Evolutionary conservation across 192 early-diverging fungal genomes (phyloP).

Genomic region (Blastocladiella britannica): DNA sequence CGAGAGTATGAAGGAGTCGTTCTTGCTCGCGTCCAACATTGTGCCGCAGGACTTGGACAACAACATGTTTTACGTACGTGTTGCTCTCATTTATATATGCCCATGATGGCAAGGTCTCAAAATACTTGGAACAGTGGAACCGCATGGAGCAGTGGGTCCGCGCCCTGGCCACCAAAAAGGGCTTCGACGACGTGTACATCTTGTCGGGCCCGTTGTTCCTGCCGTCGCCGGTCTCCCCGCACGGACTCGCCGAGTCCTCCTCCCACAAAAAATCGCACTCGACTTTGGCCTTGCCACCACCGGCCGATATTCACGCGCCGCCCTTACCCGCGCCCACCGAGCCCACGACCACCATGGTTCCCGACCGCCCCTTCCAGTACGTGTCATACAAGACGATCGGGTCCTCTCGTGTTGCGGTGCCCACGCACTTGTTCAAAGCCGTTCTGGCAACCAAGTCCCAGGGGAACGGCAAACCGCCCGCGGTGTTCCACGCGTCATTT

Average conservation of each 20-base stretch:
- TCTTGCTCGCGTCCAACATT: constrained; percentile 50
- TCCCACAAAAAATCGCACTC: background rate
- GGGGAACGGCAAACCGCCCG: constrained; percentile 18
- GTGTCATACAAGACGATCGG: constrained; percentile 80
- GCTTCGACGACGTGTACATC: constrained; percentile 65
- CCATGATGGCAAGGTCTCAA: too few species aligned
- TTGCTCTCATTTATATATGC: too few species aligned
- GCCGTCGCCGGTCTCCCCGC: constrained; percentile 38
- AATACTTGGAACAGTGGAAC: too few species aligned
- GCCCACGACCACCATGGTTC: background rate
- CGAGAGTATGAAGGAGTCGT: constrained; percentile 65
- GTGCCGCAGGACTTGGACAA: constrained; percentile 33
- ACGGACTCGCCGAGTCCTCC: constrained; percentile 23
- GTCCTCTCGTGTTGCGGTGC: constrained; percentile 61
- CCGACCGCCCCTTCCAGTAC: constrained; percentile 10
- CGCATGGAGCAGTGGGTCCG: background rate
- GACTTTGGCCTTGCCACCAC: background rate
- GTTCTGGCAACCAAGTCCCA: constrained; percentile 40
- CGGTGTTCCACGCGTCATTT: constrained; percentile 41
- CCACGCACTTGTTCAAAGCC: constrained; percentile 87
- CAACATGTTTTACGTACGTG: constrained; percentile 5
- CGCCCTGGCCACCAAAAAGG: constrained; percentile 8
- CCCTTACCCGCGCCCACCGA: background rate
- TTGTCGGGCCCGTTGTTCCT: constrained; percentile 74
- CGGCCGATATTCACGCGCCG: background rate